Percentiles rank a stretch among this genome's conserved stretches.
These are phyloP conservation scores for Chaetomium tenue DNA, from an alignment of 495 filamentous ascomycete genomes.

Conservation along the genomic window DNA sequence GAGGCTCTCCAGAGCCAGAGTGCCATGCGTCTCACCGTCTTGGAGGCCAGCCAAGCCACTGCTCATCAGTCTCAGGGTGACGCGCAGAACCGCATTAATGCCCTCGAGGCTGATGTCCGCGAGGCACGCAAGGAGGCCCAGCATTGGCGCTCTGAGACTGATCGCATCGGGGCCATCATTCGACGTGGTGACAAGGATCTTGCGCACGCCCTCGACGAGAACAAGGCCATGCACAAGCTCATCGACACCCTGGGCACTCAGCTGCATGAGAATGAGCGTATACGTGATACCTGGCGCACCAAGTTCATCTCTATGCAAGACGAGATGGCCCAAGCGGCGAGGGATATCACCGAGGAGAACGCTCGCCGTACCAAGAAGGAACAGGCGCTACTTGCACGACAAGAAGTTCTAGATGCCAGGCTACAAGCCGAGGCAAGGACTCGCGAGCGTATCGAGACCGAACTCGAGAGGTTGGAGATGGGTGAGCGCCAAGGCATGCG, in stretches of 20 bases:
- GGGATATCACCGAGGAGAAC: slow-evolving; percentile 76
- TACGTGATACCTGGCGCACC: slow-evolving; percentile 71
- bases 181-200: slow-evolving; percentile 46
- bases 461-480: slow-evolving; percentile 71
- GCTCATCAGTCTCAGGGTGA: slow-evolving; percentile 65
- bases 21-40: slow-evolving; percentile 57
- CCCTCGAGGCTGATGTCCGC: slow-evolving; percentile 49
- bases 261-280: slow-evolving; percentile 77
- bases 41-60: slow-evolving; percentile 63
- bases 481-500: slow-evolving; percentile 68
- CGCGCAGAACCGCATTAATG: slow-evolving; percentile 52
- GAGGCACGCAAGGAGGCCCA: slow-evolving; percentile 49
- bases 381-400: slow-evolving; percentile 67
- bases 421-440: slow-evolving; percentile 74
- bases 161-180: slow-evolving; percentile 43
- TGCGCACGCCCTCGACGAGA: slow-evolving; percentile 42
- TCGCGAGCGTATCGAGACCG: slow-evolving; percentile 73
- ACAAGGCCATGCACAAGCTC: slow-evolving; percentile 58
- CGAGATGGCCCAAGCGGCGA: slow-evolving; percentile 74
- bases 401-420: slow-evolving; percentile 75
- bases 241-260: slow-evolving; percentile 69
- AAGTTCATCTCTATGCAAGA: slow-evolving; percentile 81
- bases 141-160: slow-evolving; percentile 51
- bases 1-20: slow-evolving; percentile 52
- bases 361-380: slow-evolving; percentile 70